Evolutionary conservation across 2,329 filamentous ascomycete species (phyloP).

Genomic region (Didymella lethalis): DNA sequence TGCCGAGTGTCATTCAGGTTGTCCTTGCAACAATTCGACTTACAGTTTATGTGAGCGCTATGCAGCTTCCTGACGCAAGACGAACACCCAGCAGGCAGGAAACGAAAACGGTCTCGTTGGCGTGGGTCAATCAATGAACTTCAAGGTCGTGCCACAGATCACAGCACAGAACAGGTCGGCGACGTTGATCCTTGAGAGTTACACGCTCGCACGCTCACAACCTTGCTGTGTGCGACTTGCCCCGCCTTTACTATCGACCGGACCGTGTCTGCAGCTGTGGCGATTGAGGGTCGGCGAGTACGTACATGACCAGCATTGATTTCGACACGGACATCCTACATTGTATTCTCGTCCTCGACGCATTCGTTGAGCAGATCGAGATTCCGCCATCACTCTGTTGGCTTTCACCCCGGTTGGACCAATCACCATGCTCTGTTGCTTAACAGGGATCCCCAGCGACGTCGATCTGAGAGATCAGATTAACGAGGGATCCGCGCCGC

Average conservation of each 20-base stretch:
- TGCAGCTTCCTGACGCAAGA: constrained; percentile 13
- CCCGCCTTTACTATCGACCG: constrained; percentile 27
- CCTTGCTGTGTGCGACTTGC: constrained; percentile 23
- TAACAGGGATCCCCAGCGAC: constrained; percentile 35
- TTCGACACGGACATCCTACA: constrained; percentile 6
- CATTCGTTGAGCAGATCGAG: constrained; percentile 7
- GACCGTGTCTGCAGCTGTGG: constrained; percentile 20
- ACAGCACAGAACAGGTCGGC: constrained; percentile 35
- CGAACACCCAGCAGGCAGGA: constrained; percentile 33
- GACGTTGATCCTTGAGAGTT: constrained; percentile 33
- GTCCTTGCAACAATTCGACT: constrained; percentile 31
- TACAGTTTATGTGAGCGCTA: constrained; percentile 14
- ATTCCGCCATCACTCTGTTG: constrained; percentile 3
- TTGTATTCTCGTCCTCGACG: constrained; percentile 12
- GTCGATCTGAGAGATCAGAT: constrained; percentile 46
- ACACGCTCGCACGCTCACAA: constrained; percentile 27
- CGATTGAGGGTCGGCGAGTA: constrained; percentile 34
- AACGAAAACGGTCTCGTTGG: constrained; percentile 35
- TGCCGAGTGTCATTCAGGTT: constrained; percentile 22
- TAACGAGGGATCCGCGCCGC: constrained; percentile 45
- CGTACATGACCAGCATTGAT: constrained; percentile 13
- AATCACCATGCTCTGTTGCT: neutral
- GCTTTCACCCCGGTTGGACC: neutral
- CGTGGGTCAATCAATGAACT: constrained; percentile 24
- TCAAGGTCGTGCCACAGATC: constrained; percentile 33